Base-by-base conservation (phyloP, 2,329 filamentous ascomycete species). In the Monosporascus ibericus region DNA sequence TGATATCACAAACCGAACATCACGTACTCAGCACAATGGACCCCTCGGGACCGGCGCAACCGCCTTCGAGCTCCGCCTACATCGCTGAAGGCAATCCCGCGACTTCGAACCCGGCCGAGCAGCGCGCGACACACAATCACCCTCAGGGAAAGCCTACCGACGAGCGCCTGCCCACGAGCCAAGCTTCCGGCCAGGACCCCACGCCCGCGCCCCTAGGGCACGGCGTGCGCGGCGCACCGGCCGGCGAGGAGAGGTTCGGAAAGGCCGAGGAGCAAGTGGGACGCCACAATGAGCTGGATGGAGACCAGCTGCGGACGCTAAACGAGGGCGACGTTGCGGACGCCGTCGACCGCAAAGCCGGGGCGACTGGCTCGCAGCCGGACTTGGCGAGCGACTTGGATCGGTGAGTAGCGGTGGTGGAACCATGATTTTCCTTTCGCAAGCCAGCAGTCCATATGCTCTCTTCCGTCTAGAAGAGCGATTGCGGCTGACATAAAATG, bases 311-410 rank as follows among this genome's bases (percentile, higher is more conserved):
- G 64, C 54, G 59, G 2, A 56, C 59, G 0, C 55, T 63, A 1
- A 63, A 58, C 14, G 66, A 68, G 51, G 65, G 66, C 27, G 56
- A 58, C 20, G 62, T 67, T 14, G 62, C 64, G 3, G 50, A 52
- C 24, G 63, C 49, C 2, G 65, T 68, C 5, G 51, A 56, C 22
- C 47, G 53, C 2, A 67, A 65, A 51, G 52, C 63, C 1, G 65
- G 66, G 1, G 66, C 64, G 3, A 54, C 47, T 9, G 63, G 65
- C 6, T 47, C 51, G 4, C 55, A 67, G 55, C 64, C 62, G n/a
- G 65, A 68, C 55, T 47, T 68, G 17, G 61, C 59, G 14, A 55
- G 59, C n/a, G 63, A 65, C 47, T 54, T 68, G 39, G 65, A 67
- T 18, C 58, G 66, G 65, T 68, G 55, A 6, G 65, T 57, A 6